These are phyloP conservation scores for Trichophyton mentagrophytes DNA, from an alignment of 2,329 filamentous ascomycete species.

Conservation along the genomic window DNA sequence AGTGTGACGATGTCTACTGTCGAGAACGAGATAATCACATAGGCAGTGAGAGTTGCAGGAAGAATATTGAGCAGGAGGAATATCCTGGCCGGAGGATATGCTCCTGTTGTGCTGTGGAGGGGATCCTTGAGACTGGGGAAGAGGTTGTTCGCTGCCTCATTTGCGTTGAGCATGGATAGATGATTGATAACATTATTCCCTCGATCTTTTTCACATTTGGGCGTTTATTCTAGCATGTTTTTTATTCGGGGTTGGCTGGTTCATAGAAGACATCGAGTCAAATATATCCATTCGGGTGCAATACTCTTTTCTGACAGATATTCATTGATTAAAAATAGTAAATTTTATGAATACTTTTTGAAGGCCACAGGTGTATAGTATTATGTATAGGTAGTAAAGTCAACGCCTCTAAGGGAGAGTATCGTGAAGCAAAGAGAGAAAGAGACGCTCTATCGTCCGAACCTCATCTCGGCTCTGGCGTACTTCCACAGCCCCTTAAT, in stretches of 20 bases:
- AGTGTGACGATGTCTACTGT: constrained; percentile 26
- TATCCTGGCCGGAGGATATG: constrained; percentile 23
- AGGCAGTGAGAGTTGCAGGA: not conserved
- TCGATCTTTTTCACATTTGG: not conserved
- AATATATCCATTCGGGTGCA: not conserved
- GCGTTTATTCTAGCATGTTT: not conserved
- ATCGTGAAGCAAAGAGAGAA: not conserved
- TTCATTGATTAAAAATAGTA: not conserved
- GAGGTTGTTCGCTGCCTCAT: constrained; percentile 29
- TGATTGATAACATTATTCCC: not conserved
- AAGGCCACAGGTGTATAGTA: not conserved
- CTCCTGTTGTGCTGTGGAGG: constrained; percentile 30
- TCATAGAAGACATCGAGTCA: no score
- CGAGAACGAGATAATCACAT: constrained; percentile 7
- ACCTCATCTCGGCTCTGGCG: constrained; percentile 76
- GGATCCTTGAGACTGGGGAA: constrained; percentile 24
- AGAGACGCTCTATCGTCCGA: constrained; percentile 44
- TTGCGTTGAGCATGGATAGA: constrained; percentile 19
- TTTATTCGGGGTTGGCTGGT: not conserved
- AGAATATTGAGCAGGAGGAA: constrained; percentile 6
- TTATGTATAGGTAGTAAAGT: not conserved
- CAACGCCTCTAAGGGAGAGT: not conserved
- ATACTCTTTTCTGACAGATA: no score
- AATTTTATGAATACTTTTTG: not conserved
- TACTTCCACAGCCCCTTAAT: constrained; percentile 71